Evolutionary conservation across 2,329 filamentous ascomycete genomes (phyloP).

Genomic region (Microcera coccophila): DNA sequence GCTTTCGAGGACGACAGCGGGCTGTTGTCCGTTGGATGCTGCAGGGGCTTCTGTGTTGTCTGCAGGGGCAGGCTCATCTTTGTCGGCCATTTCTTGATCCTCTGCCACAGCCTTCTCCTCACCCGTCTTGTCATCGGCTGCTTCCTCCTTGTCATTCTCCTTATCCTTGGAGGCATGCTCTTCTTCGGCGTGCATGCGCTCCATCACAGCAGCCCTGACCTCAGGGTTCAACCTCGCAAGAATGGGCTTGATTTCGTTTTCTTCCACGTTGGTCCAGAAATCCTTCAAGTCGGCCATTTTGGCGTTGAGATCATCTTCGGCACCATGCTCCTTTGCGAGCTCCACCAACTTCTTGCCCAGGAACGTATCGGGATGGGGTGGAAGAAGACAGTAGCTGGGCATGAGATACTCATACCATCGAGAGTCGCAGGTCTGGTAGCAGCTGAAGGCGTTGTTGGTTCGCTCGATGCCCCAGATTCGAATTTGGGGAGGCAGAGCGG

Average conservation of each 20-base stretch:
- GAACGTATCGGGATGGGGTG: slow-evolving; percentile 84
- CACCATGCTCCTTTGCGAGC: slow-evolving; percentile 67
- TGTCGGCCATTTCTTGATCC: not conserved
- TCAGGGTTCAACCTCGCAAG: slow-evolving; percentile 60
- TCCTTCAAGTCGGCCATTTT: slow-evolving; percentile 72
- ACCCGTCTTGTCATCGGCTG: slow-evolving; percentile 1
- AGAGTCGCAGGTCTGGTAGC: slow-evolving; percentile 91
- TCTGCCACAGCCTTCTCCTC: slow-evolving; percentile 6
- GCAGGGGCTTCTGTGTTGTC: slow-evolving; percentile 18
- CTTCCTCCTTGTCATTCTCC: slow-evolving; percentile 21
- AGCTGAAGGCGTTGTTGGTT: slow-evolving; percentile 87
- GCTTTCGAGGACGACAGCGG: slow-evolving; percentile 25
- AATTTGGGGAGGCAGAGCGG: slow-evolving; percentile 79
- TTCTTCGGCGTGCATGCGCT: slow-evolving; percentile 50
- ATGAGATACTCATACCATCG: slow-evolving; percentile 97
- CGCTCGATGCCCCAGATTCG: slow-evolving; percentile 90
- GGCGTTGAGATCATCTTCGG: slow-evolving; percentile 63
- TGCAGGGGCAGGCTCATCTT: slow-evolving; percentile 21
- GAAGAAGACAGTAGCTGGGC: slow-evolving; percentile 86
- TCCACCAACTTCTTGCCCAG: slow-evolving; percentile 81
- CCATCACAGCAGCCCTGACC: slow-evolving; percentile 58
- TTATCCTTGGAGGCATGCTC: slow-evolving; percentile 21
- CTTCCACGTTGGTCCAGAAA: slow-evolving; percentile 82
- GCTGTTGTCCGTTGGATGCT: slow-evolving; percentile 19
- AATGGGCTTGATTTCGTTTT: slow-evolving; percentile 72